Percentiles rank a stretch among this genome's conserved stretches.
phyloP scores from a whole-genome alignment of 2,329 filamentous ascomycete genomes.

The Talaromyces sp. region DNA sequence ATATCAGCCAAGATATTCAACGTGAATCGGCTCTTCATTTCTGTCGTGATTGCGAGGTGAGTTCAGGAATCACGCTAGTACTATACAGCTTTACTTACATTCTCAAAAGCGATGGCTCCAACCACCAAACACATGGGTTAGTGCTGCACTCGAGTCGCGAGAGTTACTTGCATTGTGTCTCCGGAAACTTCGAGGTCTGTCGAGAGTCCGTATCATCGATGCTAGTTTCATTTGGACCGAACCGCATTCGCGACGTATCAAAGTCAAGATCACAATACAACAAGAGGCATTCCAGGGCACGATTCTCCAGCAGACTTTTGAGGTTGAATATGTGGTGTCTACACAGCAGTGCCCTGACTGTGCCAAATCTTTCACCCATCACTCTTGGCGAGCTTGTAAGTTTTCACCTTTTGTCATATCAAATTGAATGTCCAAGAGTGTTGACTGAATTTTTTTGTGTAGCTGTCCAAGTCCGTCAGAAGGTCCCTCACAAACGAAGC shows the following conservation, averaged over 20 bases:
- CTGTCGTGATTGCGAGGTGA: constrained; percentile 81
- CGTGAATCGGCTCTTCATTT: constrained; percentile 84
- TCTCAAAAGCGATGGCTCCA: constrained; percentile 66
- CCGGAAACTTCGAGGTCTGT: constrained; percentile 76
- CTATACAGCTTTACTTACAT: neutral
- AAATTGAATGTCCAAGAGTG: neutral
- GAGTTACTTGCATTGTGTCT: constrained; percentile 90
- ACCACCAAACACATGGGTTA: constrained; percentile 80
- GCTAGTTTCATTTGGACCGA: constrained; percentile 98
- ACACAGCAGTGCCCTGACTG: constrained; percentile 94
- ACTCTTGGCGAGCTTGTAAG: constrained; percentile 73
- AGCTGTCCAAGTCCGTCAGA: constrained; percentile 87
- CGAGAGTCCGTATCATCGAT: constrained; percentile 90
- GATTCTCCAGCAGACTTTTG: constrained; percentile 86
- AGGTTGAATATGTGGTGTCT: constrained; percentile 86
- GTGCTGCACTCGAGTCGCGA: constrained; percentile 78
- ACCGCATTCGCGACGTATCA: constrained; percentile 85
- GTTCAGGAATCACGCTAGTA: neutral
- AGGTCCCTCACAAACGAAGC: constrained; percentile 90
- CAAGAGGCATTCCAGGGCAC: constrained; percentile 61
- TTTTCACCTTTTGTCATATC: neutral
- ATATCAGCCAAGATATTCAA: constrained; percentile 87
- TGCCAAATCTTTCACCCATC: constrained; percentile 90
- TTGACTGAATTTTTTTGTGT: neutral
- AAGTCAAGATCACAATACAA: constrained; percentile 93